Evolutionary conservation across 2,329 filamentous ascomycete genomes (phyloP).

Genomic region (Cladosporium halotolerans): DNA sequence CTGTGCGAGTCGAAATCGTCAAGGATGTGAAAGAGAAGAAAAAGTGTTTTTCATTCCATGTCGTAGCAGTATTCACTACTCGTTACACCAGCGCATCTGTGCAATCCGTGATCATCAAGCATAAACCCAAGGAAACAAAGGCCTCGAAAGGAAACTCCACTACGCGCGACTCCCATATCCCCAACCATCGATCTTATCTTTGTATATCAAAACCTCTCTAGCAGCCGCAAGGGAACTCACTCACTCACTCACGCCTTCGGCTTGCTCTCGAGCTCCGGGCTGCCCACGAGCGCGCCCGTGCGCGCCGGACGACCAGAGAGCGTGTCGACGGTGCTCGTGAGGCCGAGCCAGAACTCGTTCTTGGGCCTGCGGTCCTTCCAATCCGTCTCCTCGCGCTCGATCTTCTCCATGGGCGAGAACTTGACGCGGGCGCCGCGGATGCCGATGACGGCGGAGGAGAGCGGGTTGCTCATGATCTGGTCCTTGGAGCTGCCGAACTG

Average conservation of each 20-base stretch:
- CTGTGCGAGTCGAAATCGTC: too few relatives aligned
- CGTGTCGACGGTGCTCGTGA: conserved; percentile 78
- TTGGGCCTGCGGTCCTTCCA: conserved; percentile 85
- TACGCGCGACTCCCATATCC: not conserved
- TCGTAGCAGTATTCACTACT: not conserved
- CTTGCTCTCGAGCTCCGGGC: not conserved
- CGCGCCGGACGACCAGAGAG: conserved; percentile 59
- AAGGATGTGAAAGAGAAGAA: not conserved
- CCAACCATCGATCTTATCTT: not conserved
- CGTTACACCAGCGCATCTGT: not conserved
- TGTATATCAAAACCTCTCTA: not conserved
- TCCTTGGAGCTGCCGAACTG: conserved; percentile 61
- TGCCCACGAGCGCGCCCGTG: not conserved
- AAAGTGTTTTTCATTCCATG: not conserved
- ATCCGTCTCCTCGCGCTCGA: conserved; percentile 83
- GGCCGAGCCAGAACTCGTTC: conserved; percentile 74
- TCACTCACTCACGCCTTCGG: not conserved
- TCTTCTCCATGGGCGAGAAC: conserved; percentile 72
- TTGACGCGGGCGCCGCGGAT: conserved; percentile 84
- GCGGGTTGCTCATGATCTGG: conserved; percentile 65
- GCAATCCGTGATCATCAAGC: not conserved
- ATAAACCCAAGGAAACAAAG: not conserved
- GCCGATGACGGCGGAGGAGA: conserved; percentile 77
- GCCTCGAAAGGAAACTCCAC: not conserved
- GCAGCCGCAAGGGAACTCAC: not conserved